Evolutionary conservation across 2,329 filamentous ascomycete genomes (phyloP).

Genomic region (Fusarium algeriense): DNA sequence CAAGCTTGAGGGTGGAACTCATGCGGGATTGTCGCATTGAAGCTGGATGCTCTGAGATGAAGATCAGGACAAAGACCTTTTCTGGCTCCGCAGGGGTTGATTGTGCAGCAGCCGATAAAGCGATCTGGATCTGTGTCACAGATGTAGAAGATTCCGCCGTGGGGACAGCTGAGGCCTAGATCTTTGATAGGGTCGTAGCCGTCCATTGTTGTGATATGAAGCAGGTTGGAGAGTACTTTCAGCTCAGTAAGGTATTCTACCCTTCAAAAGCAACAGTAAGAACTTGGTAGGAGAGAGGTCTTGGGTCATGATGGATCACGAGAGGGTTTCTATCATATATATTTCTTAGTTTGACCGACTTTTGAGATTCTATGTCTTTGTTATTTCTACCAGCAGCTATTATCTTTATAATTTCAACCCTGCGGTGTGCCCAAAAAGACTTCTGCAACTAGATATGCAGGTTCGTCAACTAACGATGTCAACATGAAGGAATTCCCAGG

Average conservation of each 20-base stretch:
- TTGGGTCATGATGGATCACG: not conserved
- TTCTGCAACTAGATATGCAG: not conserved
- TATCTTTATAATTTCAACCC: not conserved
- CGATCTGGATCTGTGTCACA: conserved; percentile 48
- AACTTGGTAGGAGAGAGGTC: rapidly evolving
- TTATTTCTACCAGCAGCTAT: not conserved
- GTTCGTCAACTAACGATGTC: not conserved
- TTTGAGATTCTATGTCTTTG: not conserved
- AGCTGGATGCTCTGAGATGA: conserved; percentile 46
- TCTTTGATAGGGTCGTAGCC: conserved; percentile 12
- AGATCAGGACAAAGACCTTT: conserved; percentile 38
- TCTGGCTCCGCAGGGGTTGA: conserved; percentile 49
- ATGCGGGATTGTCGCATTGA: conserved; percentile 42
- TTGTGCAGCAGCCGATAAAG: conserved; percentile 58
- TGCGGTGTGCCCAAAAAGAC: not conserved
- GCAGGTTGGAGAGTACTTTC: not conserved
- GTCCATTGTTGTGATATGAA: conserved; percentile 16
- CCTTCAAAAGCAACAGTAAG: rapidly evolving
- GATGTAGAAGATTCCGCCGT: conserved; percentile 53
- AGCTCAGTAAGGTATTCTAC: not conserved
- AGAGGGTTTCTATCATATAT: not conserved
- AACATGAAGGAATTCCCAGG: not conserved
- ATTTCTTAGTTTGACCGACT: not conserved
- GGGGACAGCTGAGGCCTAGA: conserved; percentile 50
- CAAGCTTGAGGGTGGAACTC: conserved; percentile 52